Conservation (phyloP, 2,329 filamentous ascomycete genomes). For the Nemania abortiva region DNA sequence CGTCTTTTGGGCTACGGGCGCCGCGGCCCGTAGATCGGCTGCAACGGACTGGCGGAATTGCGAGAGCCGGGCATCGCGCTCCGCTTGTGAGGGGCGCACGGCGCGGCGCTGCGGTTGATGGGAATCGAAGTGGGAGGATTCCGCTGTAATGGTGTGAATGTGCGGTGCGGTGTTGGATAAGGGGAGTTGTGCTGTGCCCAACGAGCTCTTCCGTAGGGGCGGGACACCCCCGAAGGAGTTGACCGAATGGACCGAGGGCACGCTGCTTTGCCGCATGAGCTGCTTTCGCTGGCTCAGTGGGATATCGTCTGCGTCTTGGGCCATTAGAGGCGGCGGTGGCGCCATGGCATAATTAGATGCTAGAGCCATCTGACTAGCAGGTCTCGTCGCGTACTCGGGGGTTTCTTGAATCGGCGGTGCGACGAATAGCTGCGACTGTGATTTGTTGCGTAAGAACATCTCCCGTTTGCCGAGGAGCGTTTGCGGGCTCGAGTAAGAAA, state of each 20-base stretch:
- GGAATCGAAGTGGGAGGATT: constrained; percentile 61
- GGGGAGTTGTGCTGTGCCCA: constrained; percentile 9
- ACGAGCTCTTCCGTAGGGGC: constrained; percentile 27
- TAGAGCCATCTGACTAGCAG: constrained; percentile 58
- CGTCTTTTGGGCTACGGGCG: constrained; percentile 52
- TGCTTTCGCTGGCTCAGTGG: constrained; percentile 76
- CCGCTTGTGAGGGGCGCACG: constrained; percentile 56
- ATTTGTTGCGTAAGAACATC: constrained; percentile 65
- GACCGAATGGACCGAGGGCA: constrained; percentile 49
- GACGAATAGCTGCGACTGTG: constrained; percentile 56
- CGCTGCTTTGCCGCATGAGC: constrained; percentile 68
- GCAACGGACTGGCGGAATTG: constrained; percentile 75
- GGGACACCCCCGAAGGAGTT: constrained; percentile 28
- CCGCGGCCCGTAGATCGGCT: constrained; percentile 66
- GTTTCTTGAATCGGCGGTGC: constrained; percentile 45
- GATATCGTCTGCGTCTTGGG: constrained; percentile 72
- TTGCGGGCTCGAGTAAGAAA: constrained; percentile 65
- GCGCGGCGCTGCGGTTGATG: constrained; percentile 66
- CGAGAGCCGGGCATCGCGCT: constrained; percentile 71
- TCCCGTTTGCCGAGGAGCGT: constrained; percentile 69
- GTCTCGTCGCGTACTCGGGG: constrained; percentile 38
- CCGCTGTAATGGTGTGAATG: constrained; percentile 49
- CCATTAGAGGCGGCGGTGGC: constrained; percentile 45
- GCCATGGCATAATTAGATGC: constrained; percentile 54
- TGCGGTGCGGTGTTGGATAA: constrained; percentile 30